Evolutionary conservation across 169 alveolate genomes (phyloP).

Genomic region (Plasmodium yoelii): DNA sequence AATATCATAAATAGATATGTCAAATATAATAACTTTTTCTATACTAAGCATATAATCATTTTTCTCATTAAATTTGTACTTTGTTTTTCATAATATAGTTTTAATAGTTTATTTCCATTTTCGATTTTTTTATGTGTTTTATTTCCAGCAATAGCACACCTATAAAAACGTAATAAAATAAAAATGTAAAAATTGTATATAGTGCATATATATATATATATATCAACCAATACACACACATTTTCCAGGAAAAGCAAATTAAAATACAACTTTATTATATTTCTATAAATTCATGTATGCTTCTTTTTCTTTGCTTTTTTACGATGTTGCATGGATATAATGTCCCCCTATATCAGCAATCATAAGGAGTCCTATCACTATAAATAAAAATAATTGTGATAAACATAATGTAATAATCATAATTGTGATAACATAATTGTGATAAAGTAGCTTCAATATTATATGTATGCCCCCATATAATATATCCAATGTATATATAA

Average conservation of each 20-base stretch:
- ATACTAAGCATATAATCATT: not conserved
- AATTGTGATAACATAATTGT: not conserved
- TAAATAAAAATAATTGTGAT: not conserved
- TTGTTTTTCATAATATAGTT: slow-evolving; percentile 70
- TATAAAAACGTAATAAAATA: not conserved
- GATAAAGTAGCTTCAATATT: not conserved
- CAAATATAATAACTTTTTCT: not conserved
- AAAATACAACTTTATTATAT: not conserved
- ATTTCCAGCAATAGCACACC: slow-evolving; percentile 76
- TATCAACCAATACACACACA: too few relatives aligned
- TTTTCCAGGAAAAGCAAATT: too few relatives aligned
- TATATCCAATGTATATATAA: too few relatives aligned
- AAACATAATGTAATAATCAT: too few relatives aligned
- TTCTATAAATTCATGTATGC: not conserved
- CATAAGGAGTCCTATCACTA: slow-evolving; percentile 72
- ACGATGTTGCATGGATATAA: slow-evolving; percentile 75
- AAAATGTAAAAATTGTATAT: not conserved
- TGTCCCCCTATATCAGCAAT: slow-evolving; percentile 78
- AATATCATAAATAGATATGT: not conserved
- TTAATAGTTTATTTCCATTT: slow-evolving; percentile 51
- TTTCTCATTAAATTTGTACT: slow-evolving; percentile 18
- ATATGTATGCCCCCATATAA: not conserved
- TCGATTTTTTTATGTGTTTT: slow-evolving; percentile 76
- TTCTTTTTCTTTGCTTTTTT: slow-evolving; percentile 10
- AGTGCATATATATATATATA: too few relatives aligned